Percentiles rank a stretch among this genome's conserved stretches.
phyloP scores from a whole-genome alignment of 139 green algal species.

The Chlamydomonas asymmetrica region DNA sequence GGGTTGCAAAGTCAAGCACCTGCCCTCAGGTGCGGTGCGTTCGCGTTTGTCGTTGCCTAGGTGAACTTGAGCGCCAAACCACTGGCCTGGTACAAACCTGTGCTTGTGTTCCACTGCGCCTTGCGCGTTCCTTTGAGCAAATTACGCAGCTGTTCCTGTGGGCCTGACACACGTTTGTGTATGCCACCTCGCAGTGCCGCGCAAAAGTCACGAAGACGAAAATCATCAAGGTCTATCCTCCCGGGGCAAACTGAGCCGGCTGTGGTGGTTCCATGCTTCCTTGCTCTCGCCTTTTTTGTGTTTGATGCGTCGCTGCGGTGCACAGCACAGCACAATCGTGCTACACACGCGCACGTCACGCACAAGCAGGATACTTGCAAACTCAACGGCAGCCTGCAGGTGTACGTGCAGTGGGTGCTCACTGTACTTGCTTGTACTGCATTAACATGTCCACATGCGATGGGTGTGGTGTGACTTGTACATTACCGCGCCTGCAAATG shows the following conservation, averaged over 20 bases:
- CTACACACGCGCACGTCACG: neutral
- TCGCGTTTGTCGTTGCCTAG: neutral
- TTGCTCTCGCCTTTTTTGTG: no score
- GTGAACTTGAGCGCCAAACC: no score
- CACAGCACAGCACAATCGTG: neutral
- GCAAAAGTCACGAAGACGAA: conserved; percentile 23
- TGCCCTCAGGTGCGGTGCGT: neutral
- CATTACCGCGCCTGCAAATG: no score
- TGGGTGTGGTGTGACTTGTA: no score
- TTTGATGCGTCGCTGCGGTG: no score
- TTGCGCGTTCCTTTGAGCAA: neutral
- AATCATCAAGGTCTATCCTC: conserved; percentile 28
- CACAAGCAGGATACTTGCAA: neutral
- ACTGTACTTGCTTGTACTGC: neutral
- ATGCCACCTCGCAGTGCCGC: conserved; percentile 23
- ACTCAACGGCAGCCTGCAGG: neutral
- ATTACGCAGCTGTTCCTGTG: no score
- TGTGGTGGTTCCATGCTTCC: no score
- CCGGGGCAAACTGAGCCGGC: neutral
- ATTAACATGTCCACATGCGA: no score
- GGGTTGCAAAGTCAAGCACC: conserved; percentile 24
- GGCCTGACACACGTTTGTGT: no score
- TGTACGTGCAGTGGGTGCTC: neutral
- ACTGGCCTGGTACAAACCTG: no score
- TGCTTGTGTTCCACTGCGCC: neutral